Percentiles rank a stretch among this genome's conserved stretches.
Evolutionary conservation across 768 basidiomycete genomes (phyloP).

Genomic region (Pisolithus tinctorius): DNA sequence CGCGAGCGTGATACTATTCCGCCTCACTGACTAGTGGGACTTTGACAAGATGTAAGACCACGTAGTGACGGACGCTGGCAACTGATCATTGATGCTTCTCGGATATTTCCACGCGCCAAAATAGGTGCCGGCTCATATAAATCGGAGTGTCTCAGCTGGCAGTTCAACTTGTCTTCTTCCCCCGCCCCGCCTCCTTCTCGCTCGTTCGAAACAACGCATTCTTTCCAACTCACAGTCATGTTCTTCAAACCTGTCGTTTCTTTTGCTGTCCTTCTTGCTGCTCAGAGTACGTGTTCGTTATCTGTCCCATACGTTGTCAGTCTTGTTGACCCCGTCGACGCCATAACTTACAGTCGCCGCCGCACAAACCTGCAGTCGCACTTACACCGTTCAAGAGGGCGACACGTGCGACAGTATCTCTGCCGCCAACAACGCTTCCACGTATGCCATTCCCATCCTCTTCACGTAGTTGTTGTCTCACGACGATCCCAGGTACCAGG

Average conservation of each 20-base stretch:
- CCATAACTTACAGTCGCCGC: conserved; percentile 11
- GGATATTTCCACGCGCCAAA: neutral
- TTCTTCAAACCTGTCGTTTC: conserved; percentile 31
- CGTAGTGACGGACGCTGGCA: too few relatives aligned
- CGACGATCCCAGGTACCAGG: conserved; percentile 52
- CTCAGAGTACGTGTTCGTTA: conserved; percentile 31
- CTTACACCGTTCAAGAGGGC: conserved; percentile 51
- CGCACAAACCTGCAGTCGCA: conserved; percentile 44
- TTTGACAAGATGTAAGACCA: too few relatives aligned
- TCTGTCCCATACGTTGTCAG: neutral
- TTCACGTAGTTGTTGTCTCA: neutral
- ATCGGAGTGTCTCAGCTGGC: neutral
- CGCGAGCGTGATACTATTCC: too few relatives aligned
- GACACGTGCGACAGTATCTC: conserved; percentile 74
- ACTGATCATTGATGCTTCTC: neutral
- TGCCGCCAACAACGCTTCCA: conserved; percentile 52
- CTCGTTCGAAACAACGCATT: conserved; percentile 10
- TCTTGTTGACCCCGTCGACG: conserved; percentile 6
- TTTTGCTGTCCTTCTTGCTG: conserved; percentile 42
- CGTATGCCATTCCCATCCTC: conserved; percentile 35
- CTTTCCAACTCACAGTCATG: conserved; percentile 25
- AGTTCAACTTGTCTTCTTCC: neutral
- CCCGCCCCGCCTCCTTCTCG: neutral
- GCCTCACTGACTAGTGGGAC: too few relatives aligned
- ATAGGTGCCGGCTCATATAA: neutral